Conservation (phyloP, 306 rosid species). For the Ceratonia siliqua region DNA sequence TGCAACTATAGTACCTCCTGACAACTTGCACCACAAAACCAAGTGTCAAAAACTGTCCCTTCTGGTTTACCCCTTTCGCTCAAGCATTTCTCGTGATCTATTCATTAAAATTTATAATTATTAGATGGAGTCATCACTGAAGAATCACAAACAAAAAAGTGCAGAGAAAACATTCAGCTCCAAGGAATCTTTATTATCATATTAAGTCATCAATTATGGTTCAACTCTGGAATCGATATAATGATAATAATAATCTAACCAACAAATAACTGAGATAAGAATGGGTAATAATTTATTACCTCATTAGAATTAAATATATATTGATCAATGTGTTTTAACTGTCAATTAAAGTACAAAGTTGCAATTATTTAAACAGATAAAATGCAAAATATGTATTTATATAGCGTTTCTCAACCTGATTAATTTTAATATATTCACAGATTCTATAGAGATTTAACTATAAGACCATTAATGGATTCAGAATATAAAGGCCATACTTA, state of each 20-base stretch:
- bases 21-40: constrained; percentile 78
- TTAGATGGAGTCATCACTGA: constrained; percentile 32
- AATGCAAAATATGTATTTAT: not conserved
- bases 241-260: constrained; percentile 12
- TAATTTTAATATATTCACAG: constrained; percentile 12
- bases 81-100: constrained; percentile 84
- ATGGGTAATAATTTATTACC: not conserved
- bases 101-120: constrained; percentile 34
- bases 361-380: constrained; percentile 19
- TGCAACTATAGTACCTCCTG: constrained; percentile 66
- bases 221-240: not conserved
- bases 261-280: not conserved
- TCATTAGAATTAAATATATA: not conserved
- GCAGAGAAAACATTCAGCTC: constrained; percentile 14
- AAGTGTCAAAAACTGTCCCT: constrained; percentile 54
- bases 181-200: constrained; percentile 10
- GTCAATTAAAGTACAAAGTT: constrained; percentile 15
- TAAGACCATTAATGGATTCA: constrained; percentile 9
- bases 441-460: constrained; percentile 27
- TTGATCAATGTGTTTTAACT: not conserved
- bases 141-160: constrained; percentile 27
- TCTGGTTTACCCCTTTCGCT: constrained; percentile 44
- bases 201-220: not conserved
- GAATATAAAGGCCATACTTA: constrained; percentile 41
- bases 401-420: not conserved